These are phyloP conservation scores for Moricandia arvensis DNA, from an alignment of 345 rosid species.

Conservation along the genomic window DNA sequence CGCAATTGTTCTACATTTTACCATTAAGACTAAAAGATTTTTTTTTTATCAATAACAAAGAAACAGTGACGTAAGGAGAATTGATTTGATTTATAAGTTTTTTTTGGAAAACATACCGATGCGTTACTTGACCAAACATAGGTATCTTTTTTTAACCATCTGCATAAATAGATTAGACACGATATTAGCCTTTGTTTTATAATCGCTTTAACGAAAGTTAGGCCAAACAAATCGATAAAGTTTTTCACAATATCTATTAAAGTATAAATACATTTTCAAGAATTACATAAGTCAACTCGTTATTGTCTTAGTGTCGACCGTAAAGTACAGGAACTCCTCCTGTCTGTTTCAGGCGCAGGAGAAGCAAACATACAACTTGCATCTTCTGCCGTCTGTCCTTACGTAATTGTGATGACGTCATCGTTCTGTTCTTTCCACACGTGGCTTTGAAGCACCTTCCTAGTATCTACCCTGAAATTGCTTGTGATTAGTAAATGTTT, in stretches of 20 bases:
- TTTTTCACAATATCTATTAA: not conserved
- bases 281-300: slow-evolving; percentile 11
- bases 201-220: slow-evolving; percentile 3
- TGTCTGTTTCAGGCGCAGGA: slow-evolving; percentile 30
- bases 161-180: not conserved
- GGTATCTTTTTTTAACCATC: not conserved
- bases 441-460: slow-evolving; percentile 51
- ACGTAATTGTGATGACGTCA: slow-evolving; percentile 40
- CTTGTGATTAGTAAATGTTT: slow-evolving; percentile 9
- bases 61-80: not conserved
- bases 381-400: slow-evolving; percentile 7
- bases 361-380: slow-evolving; percentile 6
- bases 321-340: slow-evolving; percentile 17
- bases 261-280: not conserved
- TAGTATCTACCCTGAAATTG: slow-evolving; percentile 51
- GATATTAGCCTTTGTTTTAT: not conserved
- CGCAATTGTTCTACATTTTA: too few relatives aligned
- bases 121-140: not conserved
- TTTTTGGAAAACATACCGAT: not conserved
- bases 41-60: not conserved
- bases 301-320: not conserved
- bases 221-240: slow-evolving; percentile 14
- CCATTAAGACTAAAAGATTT: too few relatives aligned
- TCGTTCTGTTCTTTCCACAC: slow-evolving; percentile 5
- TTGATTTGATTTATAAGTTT: not conserved